phyloP scores from a whole-genome alignment of 441 rosid species.

The Mallotus repandus region DNA sequence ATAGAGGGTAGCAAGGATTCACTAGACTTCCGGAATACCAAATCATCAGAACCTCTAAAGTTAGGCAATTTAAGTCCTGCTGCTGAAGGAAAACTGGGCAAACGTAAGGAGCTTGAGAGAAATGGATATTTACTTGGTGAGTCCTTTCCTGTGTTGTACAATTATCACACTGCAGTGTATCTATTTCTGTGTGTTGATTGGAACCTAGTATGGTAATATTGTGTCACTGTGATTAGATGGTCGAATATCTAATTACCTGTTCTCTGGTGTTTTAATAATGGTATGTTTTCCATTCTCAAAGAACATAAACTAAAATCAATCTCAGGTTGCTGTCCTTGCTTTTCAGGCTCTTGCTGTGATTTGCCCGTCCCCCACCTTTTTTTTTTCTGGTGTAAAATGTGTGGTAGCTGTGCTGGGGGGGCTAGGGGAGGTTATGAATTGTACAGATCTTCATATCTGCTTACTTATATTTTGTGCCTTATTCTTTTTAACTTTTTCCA shows the following conservation, averaged over 20 bases:
- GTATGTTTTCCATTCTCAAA: conserved; percentile 30
- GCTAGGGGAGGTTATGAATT: not conserved
- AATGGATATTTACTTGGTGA: conserved; percentile 65
- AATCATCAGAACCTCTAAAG: conserved; percentile 28
- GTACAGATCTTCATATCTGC: conserved; percentile 2
- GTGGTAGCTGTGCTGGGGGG: not conserved
- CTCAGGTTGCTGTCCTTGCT: not conserved
- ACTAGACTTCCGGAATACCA: conserved; percentile 31
- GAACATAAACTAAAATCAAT: conserved; percentile 15
- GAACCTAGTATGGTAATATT: conserved; percentile 19
- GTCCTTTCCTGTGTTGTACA: conserved; percentile 40
- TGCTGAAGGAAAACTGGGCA: conserved; percentile 40
- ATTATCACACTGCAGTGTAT: conserved; percentile 21
- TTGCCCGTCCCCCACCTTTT: no score
- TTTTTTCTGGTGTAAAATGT: not conserved
- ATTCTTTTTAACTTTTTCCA: conserved; percentile 40
- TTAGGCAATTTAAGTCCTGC: conserved; percentile 27
- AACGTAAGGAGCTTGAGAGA: conserved; percentile 51
- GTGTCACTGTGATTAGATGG: conserved; percentile 22
- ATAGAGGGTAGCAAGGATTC: conserved; percentile 32
- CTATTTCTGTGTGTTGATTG: conserved; percentile 22
- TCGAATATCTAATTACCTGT: conserved; percentile 20
- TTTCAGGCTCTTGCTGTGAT: no score
- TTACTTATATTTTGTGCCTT: conserved; percentile 18
- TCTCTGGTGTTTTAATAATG: conserved; percentile 22